Base-by-base conservation (phyloP, 1,284 basidiomycete species). In the Cutaneotrichosporon cutaneum region DNA sequence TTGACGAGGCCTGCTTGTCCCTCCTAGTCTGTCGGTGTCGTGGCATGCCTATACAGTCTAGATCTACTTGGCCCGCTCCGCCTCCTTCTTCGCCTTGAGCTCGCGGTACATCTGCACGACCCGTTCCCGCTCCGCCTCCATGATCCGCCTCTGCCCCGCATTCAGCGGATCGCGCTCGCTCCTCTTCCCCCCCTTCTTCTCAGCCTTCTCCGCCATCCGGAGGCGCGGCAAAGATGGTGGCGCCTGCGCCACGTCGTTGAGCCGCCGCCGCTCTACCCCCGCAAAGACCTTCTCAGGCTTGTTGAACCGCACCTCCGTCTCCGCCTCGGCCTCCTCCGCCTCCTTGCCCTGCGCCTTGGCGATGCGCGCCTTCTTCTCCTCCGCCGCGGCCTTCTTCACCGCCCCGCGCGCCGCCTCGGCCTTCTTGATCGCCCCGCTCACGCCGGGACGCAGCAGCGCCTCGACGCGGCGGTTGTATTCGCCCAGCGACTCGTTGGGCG, bases 381-480 rank as follows among this genome's bases (percentile, higher is more conserved):
- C 64, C 39, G 60, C 63, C 10, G 63, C 58, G 5, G 61, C 66
- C 14, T 62, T 62, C 21, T 62, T 62, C 61, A 71, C 65, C 16
- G 65, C 65, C 21, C 71, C 71, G 51, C 62, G 62, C 45, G 65
- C 60, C 26, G 65, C 60, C 44, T 68, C 72, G 0, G 77, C 78
- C 22, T 66, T 62, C 62, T 77, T 77, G 62, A 80, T 79, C 14
- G 78, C 77, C 51, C 69, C 60, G 22, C 61, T 68, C 18, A 80
- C 77, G 9, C 71, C 72, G 4, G 71, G 71, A 14, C 78, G 67
- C 30, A 80, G 56, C 3, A 72, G 54, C 2, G 69, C 57, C 62
- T 80, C 78, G 9, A 80, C 62, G 30, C 78, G 71, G 10, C 77
- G 71, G 65, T 80, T 80, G 59, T 74, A 80, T 44, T 77, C 77